These are phyloP conservation scores for Helicocarpus griseus DNA, from an alignment of 2,329 filamentous ascomycete genomes.

Conservation along the genomic window DNA sequence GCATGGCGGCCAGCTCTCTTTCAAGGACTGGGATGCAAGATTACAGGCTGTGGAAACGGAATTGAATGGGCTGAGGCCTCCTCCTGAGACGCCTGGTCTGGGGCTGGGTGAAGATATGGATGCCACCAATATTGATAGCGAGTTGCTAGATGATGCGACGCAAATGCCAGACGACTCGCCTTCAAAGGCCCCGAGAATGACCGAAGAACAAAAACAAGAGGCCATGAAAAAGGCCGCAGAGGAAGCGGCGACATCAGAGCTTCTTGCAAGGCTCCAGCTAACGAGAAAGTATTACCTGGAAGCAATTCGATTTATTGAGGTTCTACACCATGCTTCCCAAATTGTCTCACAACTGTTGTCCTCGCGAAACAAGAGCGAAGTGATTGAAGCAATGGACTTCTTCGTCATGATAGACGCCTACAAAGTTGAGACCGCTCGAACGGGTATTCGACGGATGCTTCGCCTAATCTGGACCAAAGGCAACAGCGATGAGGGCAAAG, in stretches of 20 bases:
- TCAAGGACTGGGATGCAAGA: conserved; percentile 75
- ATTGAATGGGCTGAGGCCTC: conserved; percentile 70
- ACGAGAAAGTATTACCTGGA: conserved; percentile 89
- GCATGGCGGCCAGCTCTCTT: conserved; percentile 76
- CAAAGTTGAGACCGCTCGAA: conserved; percentile 85
- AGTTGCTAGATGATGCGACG: conserved; percentile 79
- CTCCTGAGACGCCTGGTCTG: conserved; percentile 62
- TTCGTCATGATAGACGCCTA: conserved; percentile 93
- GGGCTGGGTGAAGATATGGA: conserved; percentile 59
- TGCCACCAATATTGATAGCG: conserved; percentile 62
- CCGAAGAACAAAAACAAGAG: conserved; percentile 65
- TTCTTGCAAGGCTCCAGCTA: conserved; percentile 76
- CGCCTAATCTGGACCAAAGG: conserved; percentile 98
- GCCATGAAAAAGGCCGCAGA: conserved; percentile 71
- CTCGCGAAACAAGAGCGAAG: conserved; percentile 94
- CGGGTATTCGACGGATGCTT: conserved; percentile 90
- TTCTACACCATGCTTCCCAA: conserved; percentile 71
- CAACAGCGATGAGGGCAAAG: conserved; percentile 97
- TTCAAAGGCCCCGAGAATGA: conserved; percentile 59
- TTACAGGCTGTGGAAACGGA: conserved; percentile 76
- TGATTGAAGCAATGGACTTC: conserved; percentile 98
- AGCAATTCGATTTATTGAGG: conserved; percentile 85
- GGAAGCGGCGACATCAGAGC: conserved; percentile 79
- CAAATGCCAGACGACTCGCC: conserved; percentile 59
- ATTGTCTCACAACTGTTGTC: conserved; percentile 80